These are phyloP conservation scores for Pedinophyceae sp. DNA, from an alignment of 139 green algal genomes.

Conservation along the genomic window DNA sequence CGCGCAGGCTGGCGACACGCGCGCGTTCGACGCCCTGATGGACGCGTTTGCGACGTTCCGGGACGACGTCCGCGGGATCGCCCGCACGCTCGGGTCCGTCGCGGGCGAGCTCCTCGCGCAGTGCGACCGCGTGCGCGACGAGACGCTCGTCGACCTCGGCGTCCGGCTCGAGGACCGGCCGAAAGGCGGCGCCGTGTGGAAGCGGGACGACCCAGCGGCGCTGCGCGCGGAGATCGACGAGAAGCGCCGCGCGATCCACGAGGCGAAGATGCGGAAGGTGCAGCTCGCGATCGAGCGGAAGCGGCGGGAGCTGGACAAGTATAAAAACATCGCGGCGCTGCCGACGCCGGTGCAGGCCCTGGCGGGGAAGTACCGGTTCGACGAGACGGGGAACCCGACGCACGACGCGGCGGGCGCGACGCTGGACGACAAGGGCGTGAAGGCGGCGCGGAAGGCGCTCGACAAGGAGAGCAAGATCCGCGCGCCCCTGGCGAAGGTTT, in stretches of 20 bases:
- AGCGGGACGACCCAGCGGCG: constrained; percentile 71
- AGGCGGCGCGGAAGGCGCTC: constrained; percentile 40
- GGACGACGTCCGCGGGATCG: constrained; percentile 36
- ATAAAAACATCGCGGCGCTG: constrained; percentile 38
- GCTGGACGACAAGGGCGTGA: constrained; percentile 51
- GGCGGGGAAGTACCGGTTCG: constrained; percentile 33
- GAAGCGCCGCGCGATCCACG: constrained; percentile 1
- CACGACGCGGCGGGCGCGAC: constrained; percentile 52
- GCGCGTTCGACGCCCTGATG: constrained; percentile 21
- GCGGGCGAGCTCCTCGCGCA: constrained; percentile 34
- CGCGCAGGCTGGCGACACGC: not conserved
- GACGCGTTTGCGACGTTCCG: constrained; percentile 65
- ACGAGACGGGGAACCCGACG: constrained; percentile 54
- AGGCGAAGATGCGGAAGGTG: constrained; percentile 7
- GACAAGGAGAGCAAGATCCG: constrained; percentile 52
- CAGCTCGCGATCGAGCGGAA: not conserved
- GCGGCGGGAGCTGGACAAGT: constrained; percentile 45
- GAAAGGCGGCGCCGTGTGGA: constrained; percentile 69
- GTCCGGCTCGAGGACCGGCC: constrained; percentile 77
- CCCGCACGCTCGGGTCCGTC: constrained; percentile 1
- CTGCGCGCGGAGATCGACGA: constrained; percentile 40
- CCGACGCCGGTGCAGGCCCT: constrained; percentile 1
- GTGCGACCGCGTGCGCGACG: constrained; percentile 67
- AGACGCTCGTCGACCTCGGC: constrained; percentile 66
- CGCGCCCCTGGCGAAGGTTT: constrained; percentile 12